Conservation (phyloP, 345 rosid genomes). For the Lepidium didymum region DNA sequence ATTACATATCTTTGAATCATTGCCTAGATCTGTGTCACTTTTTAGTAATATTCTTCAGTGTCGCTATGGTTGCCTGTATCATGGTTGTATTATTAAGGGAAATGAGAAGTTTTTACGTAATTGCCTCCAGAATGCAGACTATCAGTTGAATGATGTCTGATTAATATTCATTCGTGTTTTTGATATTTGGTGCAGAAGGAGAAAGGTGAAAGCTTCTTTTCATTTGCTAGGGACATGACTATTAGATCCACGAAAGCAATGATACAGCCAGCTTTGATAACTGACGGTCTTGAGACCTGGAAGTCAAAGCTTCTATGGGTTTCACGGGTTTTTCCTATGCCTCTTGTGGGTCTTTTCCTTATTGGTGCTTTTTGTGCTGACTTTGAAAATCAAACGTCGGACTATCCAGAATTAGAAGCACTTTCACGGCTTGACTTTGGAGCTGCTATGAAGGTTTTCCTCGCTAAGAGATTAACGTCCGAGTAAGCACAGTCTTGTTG, state of each 20-base stretch:
- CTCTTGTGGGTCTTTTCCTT: constrained; percentile 85
- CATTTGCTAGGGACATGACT: constrained; percentile 88
- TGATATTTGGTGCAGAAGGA: constrained; percentile 44
- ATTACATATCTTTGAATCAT: background rate
- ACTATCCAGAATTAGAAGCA: constrained; percentile 79
- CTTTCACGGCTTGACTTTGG: constrained; percentile 76
- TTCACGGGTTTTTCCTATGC: constrained; percentile 92
- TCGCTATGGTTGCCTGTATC: background rate
- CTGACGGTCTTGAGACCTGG: constrained; percentile 74
- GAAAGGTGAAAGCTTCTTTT: constrained; percentile 84
- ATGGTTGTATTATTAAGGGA: background rate
- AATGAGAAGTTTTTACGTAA: background rate
- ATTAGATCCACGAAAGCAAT: constrained; percentile 79
- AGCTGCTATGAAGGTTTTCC: constrained; percentile 87
- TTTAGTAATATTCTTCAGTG: background rate
- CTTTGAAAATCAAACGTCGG: constrained; percentile 48
- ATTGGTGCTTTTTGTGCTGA: constrained; percentile 69
- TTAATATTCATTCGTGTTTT: constrained; percentile 5
- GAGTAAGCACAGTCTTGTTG: constrained; percentile 48
- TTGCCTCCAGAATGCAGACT: background rate
- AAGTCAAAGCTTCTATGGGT: constrained; percentile 93
- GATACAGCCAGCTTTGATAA: constrained; percentile 46
- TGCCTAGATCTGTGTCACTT: background rate
- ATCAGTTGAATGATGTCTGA: background rate
- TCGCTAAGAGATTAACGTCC: constrained; percentile 74